phyloP scores from a whole-genome alignment of 805 yeast species.

The Wickerhamiella musiphila region DNA sequence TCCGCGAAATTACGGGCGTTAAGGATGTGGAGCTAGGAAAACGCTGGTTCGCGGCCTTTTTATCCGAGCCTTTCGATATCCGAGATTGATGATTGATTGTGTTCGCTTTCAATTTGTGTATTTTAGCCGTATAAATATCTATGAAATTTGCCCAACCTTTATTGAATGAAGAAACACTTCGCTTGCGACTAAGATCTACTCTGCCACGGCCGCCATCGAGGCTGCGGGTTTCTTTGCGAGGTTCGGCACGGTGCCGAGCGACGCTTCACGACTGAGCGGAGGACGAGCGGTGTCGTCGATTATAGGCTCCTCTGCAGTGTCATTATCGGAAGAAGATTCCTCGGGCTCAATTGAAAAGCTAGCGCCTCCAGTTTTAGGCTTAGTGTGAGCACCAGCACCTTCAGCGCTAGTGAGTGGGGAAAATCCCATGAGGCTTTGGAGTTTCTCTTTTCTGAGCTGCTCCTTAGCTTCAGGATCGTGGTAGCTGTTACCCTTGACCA shows the following conservation, averaged over 20 bases:
- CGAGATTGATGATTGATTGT: not conserved
- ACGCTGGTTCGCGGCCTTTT: slow-evolving; percentile 52
- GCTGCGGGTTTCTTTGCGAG: not conserved
- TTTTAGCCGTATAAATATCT: too few relatives aligned
- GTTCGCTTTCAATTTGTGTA: too few relatives aligned
- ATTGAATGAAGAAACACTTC: too few relatives aligned
- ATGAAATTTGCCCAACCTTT: too few relatives aligned
- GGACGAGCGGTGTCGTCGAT: not conserved
- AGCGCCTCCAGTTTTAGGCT: slow-evolving; percentile 6
- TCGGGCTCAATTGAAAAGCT: slow-evolving; percentile 12
- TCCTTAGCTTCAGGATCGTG: slow-evolving; percentile 16
- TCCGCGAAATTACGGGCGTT: slow-evolving; percentile 64
- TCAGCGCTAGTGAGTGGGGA: slow-evolving; percentile 10
- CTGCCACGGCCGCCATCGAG: not conserved
- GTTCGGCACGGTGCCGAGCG: slow-evolving; percentile 1
- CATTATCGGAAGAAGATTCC: too few relatives aligned
- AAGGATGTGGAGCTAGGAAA: slow-evolving; percentile 57
- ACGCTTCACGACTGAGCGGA: not conserved
- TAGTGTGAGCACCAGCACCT: slow-evolving; percentile 2
- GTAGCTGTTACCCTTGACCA: slow-evolving; percentile 17
- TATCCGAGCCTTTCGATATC: slow-evolving; percentile 32
- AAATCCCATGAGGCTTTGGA: slow-evolving; percentile 14
- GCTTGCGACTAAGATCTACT: too few relatives aligned
- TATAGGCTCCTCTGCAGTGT: too few relatives aligned
- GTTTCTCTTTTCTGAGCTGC: slow-evolving; percentile 8